Evolutionary conservation across 1,139 yeast genomes (phyloP), one percentile per base, ranked within the genome.

Genomic region (Yarrowia galli): DNA sequence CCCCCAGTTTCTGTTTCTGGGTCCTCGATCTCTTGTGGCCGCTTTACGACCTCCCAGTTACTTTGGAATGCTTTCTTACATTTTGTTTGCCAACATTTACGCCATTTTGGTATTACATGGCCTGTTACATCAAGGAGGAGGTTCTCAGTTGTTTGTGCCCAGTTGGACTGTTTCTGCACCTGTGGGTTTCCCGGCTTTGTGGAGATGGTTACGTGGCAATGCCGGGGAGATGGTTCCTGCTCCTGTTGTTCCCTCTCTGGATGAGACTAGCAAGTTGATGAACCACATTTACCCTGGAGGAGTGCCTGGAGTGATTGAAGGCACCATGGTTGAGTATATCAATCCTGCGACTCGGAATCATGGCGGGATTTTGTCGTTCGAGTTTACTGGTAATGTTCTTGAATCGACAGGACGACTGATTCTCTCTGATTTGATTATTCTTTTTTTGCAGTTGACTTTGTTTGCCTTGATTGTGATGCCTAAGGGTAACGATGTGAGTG

Each of bases 201-300:
- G 54, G 54, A n/a, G 38, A 16, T 48, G 56, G 66, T 36, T 61
- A 15, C 22, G 56, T 10, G 66, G 66, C 13, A 20, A 49, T 3
- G 22, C 64, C 1, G n/a, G n/a, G n/a, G 40, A 38, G 4, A 61
- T 61, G 38, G 35, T 35, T n/a, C 66, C 66, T 16, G 36, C 40
- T 2, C 66, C 66, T 3, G 56, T 61, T 9, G 23, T 61, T 0
- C 66, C 66, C 1, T 9, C 22, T 23, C n/a, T 38, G 36, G 54
- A 46, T 28, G 56, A 46, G 2, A 35, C 56, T 8, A 13, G 25
- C 23, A 23, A n/a, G 4, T 46, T 61, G 16, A 46, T 61, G 66
- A 61, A 46, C 66, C 56, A 48, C 56, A 61, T 61, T 25, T 61
- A 46, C 46, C 66, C 66, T 5, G 66, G 66, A 35, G 66, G 66